These are phyloP conservation scores for Geum urbanum DNA, from an alignment of 306 rosid species.

Conservation along the genomic window DNA sequence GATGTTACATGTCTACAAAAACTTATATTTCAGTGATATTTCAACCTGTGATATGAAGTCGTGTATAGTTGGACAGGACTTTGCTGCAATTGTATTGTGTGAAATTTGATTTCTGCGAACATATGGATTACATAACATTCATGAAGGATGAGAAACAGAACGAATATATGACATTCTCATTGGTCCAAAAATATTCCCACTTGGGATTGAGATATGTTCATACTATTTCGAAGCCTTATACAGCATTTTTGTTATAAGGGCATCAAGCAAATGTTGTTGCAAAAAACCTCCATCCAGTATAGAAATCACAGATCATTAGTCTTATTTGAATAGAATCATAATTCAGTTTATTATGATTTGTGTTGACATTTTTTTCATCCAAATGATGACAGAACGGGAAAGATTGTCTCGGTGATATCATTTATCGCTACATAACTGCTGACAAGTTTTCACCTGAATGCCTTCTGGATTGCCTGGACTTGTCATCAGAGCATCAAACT, in stretches of 20 bases:
- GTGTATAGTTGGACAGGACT: neutral
- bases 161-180: neutral
- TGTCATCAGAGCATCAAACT: slow-evolving; percentile 87
- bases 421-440: slow-evolving; percentile 72
- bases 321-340: neutral
- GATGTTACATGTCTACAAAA: neutral
- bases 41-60: neutral
- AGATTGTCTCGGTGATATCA: slow-evolving; percentile 77
- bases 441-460: slow-evolving; percentile 68
- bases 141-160: neutral
- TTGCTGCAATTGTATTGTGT: neutral
- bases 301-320: neutral
- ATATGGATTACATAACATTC: neutral
- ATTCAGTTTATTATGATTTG: neutral
- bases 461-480: slow-evolving; percentile 79
- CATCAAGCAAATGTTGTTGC: neutral
- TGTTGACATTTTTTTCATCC: slow-evolving; percentile 8
- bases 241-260: neutral
- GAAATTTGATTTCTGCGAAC: neutral
- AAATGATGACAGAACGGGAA: slow-evolving; percentile 66
- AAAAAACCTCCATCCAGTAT: neutral
- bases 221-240: no score
- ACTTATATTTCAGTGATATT: neutral
- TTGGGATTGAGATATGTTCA: neutral
- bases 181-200: neutral